Evolutionary conservation across 176 grass and related monocot species (phyloP), one percentile per base, ranked within the genome.

Genomic region (Puya raimondii): DNA sequence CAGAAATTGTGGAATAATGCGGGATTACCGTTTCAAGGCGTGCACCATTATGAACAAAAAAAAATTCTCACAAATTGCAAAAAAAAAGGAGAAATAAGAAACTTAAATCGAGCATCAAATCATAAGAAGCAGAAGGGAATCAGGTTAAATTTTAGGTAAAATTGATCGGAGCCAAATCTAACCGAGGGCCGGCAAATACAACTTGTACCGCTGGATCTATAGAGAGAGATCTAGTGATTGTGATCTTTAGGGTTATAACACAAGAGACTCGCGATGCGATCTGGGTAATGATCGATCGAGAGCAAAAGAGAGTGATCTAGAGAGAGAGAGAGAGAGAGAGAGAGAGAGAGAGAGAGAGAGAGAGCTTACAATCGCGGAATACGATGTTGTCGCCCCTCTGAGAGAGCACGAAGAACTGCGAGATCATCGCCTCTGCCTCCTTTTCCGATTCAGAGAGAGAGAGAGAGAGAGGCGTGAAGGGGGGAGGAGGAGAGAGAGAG

Each of bases 341-440:
- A 22, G 20, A 51, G 76, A 76, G 16, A 71, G 12, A 51, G 22
- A 12, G 16, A 54, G 63, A 82, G 82, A 88, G 70, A 23, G 69
- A 66, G 82, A 22, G 20, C 73, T 87, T 80, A 99, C 87, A 99
- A 57, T 99, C 90, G 74, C 87, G 90, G 83, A 99, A 99, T 80
- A 99, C 95, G 90, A 99, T 99, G 74, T 99, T 88, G 80, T 99
- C 90, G 70, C 90, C 95, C 70, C 90, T 84, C 87, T 99, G 95
- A 70, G 90, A 99, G 53, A 94, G 87, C 27, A 99, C 95, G 78
- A 99, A 99, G 90, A 99, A 99, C 77, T 99, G 90, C 64, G 95
- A 88, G 75, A 99, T 94, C 95, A 99, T 99, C 67, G 69, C 69
- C 66, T 18, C 53, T 6, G 11, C 75, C 11, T 69, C 10, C 48